These are phyloP conservation scores for Petunia axillaris DNA, from an alignment of 257 asterid genomes.

Conservation along the genomic window DNA sequence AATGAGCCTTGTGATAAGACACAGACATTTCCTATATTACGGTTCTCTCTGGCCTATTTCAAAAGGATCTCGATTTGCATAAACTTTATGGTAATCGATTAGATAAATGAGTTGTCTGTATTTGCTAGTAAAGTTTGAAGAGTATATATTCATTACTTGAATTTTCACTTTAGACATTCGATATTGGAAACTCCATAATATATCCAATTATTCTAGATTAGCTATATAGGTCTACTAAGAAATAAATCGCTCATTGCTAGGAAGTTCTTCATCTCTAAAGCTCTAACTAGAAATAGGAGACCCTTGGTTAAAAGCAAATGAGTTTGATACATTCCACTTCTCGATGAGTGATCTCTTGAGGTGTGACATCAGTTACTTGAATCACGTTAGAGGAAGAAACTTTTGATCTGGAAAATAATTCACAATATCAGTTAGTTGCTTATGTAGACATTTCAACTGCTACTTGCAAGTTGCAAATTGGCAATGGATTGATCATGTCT, in stretches of 20 bases:
- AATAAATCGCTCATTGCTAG: not conserved
- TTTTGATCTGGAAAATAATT: not conserved
- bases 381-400: not conserved
- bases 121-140: not conserved
- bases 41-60: no score
- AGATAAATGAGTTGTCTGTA: not conserved
- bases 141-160: no score
- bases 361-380: not conserved
- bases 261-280: not conserved
- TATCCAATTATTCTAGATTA: not conserved
- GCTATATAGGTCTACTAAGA: not conserved
- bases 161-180: not conserved
- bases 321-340: no score
- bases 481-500: not conserved
- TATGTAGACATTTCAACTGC: constrained; percentile 20
- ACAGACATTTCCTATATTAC: no score
- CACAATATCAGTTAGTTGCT: not conserved
- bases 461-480: constrained; percentile 8
- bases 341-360: no score
- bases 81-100: not conserved
- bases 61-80: not conserved
- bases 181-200: not conserved
- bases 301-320: no score
- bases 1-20: no score
- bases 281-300: not conserved